A percentile compares a stretch with the other conserved stretches of the same genome.
Evolutionary conservation across 495 filamentous ascomycete species (phyloP).

Genomic region (Antarctomyces pellizariae): DNA sequence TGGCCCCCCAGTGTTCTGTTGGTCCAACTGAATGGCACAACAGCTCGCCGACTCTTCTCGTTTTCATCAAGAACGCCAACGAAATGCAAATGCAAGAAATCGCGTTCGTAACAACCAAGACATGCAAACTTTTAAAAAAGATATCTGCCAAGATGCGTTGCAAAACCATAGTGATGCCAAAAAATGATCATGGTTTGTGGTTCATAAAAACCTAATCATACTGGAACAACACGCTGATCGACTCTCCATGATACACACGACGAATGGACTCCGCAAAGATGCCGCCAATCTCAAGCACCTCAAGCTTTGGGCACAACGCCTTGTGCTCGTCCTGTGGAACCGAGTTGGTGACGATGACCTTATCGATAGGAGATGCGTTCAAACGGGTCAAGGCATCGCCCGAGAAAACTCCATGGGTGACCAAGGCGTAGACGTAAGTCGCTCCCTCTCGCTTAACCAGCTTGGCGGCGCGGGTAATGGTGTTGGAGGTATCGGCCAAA

Average conservation of each 20-base stretch:
- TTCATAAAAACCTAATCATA: constrained; percentile 34
- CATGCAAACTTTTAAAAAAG: too few species aligned
- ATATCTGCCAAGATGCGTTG: constrained; percentile 1
- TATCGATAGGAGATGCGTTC: constrained; percentile 73
- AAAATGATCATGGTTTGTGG: constrained; percentile 2
- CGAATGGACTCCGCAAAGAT: constrained; percentile 96
- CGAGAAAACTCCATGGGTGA: constrained; percentile 85
- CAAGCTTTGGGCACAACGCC: constrained; percentile 56
- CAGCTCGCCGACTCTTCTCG: neutral
- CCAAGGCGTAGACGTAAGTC: constrained; percentile 60
- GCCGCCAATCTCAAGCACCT: constrained; percentile 74
- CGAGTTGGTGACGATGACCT: constrained; percentile 81
- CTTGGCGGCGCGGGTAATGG: constrained; percentile 91
- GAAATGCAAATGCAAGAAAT: constrained; percentile 1
- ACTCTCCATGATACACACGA: constrained; percentile 91
- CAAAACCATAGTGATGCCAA: constrained; percentile 2
- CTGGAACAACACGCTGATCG: constrained; percentile 90
- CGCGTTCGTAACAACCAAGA: neutral
- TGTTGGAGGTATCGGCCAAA: constrained; percentile 86
- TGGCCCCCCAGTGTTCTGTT: too few species aligned
- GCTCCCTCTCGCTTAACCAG: constrained; percentile 87
- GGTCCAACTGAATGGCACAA: too few species aligned
- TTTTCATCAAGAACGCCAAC: constrained; percentile 8
- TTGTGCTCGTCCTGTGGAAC: constrained; percentile 73
- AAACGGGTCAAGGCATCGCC: constrained; percentile 89